Evolutionary conservation across 345 rosid species (phyloP), one percentile per base, ranked within the genome.

Genomic region (Bruguiera gymnorhiza): DNA sequence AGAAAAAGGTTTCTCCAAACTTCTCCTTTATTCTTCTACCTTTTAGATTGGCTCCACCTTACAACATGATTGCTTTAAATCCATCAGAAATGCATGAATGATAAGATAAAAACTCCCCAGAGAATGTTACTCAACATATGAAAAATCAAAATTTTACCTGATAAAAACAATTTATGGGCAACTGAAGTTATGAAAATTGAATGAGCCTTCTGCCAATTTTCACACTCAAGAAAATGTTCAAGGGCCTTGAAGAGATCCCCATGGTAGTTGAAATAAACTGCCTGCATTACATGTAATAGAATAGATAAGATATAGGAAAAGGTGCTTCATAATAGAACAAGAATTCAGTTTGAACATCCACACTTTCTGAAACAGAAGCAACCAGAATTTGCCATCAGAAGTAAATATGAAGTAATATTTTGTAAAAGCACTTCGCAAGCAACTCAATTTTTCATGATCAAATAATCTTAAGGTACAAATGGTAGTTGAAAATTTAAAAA

Each of bases 171-270:
- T 61, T 80, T 62, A 77, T 86, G 94, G 60, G 96, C 88, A 64
- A 92, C 92, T 39, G 97, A 87, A 57, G 85, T 84, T 65, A 87
- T 76, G 78, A 88, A 92, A 71, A 88, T 87, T 55, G 87, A 81
- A 86, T 90, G 98, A 84, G 97, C 97, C 70, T 75, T 92, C 68
- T 86, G 97, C 99, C 98, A 95, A 76, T 86, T 86, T 69, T 79
- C 86, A 83, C 97, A 89, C 82, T 82, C 83, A 66, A 95, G 82
- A 72, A 82, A 92, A 79, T 95, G 96, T 70, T 92, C 97, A 48
- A 92, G 89, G 79, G 98, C 97, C 86, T 86, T 86, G 10, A 70
- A 61, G 57, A 84, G 76, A 79, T 95, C 86, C 67, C 90, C 86
- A 32, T 81, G 75, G 80, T 90, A 95, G 81, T 72, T 83, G 80